phyloP scores from a whole-genome alignment of 2,329 filamentous ascomycete genomes.

The Sporothrix curviconia region DNA sequence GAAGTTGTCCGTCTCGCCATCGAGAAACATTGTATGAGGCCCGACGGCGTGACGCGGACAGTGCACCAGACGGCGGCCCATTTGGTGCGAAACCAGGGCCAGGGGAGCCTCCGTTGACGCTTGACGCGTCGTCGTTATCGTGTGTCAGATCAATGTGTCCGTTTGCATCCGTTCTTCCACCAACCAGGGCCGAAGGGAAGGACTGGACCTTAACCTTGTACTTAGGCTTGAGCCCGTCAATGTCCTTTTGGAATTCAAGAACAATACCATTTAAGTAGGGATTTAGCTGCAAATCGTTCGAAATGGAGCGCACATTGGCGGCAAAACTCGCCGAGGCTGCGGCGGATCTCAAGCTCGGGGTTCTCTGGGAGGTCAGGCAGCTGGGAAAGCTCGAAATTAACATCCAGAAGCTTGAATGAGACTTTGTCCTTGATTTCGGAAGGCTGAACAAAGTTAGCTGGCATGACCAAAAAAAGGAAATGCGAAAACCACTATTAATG shows the following conservation, averaged over 20 bases:
- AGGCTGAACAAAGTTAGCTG: too few species aligned
- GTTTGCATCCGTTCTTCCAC: background rate
- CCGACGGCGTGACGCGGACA: constrained; percentile 14
- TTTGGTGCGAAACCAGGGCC: background rate
- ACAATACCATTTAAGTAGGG: constrained; percentile 41
- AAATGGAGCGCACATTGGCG: constrained; percentile 42
- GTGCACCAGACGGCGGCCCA: background rate
- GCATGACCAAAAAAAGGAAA: too few species aligned
- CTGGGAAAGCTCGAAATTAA: constrained; percentile 47
- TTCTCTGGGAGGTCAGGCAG: constrained; percentile 65
- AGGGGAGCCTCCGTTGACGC: constrained; percentile 14
- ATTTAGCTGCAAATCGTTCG: constrained; percentile 41
- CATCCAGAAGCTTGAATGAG: constrained; percentile 39
- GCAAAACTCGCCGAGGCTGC: constrained; percentile 54
- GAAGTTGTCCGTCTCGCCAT: constrained; percentile 7
- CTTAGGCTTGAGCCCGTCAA: constrained; percentile 42
- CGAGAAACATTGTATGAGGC: constrained; percentile 13
- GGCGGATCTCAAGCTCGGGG: constrained; percentile 58
- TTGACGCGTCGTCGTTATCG: constrained; percentile 32
- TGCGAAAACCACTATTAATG: background rate
- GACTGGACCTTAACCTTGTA: constrained; percentile 31
- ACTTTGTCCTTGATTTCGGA: constrained; percentile 46
- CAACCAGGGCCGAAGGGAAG: background rate
- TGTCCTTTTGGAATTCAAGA: constrained; percentile 43
- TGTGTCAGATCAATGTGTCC: constrained; percentile 29